Evolutionary conservation across 2,329 filamentous ascomycete genomes (phyloP).

Genomic region (Graphium sp.): DNA sequence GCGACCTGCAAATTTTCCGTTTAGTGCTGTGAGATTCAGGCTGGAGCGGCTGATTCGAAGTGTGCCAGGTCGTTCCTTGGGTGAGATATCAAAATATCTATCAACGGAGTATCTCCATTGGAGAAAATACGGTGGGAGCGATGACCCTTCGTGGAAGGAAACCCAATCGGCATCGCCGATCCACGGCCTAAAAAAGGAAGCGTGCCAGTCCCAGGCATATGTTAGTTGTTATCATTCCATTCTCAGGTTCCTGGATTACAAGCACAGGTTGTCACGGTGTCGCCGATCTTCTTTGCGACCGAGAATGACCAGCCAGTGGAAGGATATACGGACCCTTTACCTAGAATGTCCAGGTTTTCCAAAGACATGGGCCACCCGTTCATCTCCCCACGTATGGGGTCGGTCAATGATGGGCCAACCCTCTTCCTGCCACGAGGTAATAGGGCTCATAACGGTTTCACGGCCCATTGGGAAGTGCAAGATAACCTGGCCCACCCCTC

Average conservation of each 20-base stretch:
- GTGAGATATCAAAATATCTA: slow-evolving; percentile 26
- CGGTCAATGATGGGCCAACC: slow-evolving; percentile 26
- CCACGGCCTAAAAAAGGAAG: slow-evolving; percentile 17
- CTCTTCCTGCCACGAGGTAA: slow-evolving; percentile 24
- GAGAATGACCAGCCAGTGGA: too few species aligned
- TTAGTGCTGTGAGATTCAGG: slow-evolving; percentile 32
- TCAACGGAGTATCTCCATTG: slow-evolving; percentile 35
- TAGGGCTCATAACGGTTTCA: slow-evolving; percentile 30
- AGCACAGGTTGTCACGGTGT: too few species aligned
- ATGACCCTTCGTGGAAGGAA: slow-evolving; percentile 23
- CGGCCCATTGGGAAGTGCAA: slow-evolving; percentile 34
- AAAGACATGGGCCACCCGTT: slow-evolving; percentile 20
- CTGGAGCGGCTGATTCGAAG: slow-evolving; percentile 28
- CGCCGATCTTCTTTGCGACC: too few species aligned
- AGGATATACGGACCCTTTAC: slow-evolving; percentile 12
- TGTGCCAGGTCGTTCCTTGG: slow-evolving; percentile 19
- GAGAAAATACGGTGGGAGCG: slow-evolving; percentile 34
- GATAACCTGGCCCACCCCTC: slow-evolving; percentile 21
- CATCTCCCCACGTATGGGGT: slow-evolving; percentile 12
- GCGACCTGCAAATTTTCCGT: slow-evolving; percentile 15
- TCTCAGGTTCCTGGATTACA: not conserved
- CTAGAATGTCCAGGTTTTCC: slow-evolving; percentile 11
- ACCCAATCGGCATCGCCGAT: slow-evolving; percentile 23
- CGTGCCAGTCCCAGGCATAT: too few species aligned
- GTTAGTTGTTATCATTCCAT: too few species aligned